Conservation (phyloP, 2,329 filamentous ascomycete genomes). For the Fusarium sp. region DNA sequence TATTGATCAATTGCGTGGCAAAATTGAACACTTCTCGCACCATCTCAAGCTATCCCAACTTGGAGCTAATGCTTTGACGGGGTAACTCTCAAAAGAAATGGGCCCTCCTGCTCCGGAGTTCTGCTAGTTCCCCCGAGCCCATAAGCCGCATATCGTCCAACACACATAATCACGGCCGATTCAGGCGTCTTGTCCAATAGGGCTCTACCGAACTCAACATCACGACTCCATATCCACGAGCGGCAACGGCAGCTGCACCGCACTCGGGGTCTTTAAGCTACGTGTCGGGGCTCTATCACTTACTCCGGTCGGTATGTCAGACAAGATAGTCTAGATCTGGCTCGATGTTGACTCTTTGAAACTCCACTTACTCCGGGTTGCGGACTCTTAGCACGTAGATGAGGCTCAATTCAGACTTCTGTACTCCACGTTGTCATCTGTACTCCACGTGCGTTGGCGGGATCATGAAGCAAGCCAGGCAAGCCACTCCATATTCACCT, state of each 20-base stretch:
- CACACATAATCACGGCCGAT: slow-evolving; percentile 9
- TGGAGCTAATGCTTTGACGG: slow-evolving; percentile 27
- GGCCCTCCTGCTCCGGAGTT: slow-evolving; percentile 19
- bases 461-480: neutral
- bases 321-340: slow-evolving; percentile 17
- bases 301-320: slow-evolving; percentile 19
- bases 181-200: slow-evolving; percentile 29
- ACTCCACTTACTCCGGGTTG: slow-evolving; percentile 32
- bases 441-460: slow-evolving; percentile 7
- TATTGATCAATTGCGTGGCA: slow-evolving; percentile 17
- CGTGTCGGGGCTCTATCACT: slow-evolving; percentile 21
- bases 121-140: slow-evolving; percentile 24
- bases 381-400: slow-evolving; percentile 13
- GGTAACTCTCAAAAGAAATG: slow-evolving; percentile 23
- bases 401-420: slow-evolving; percentile 22
- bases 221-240: neutral
- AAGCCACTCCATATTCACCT: neutral
- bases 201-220: slow-evolving; percentile 9
- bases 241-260: slow-evolving; percentile 21
- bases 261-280: slow-evolving; percentile 9
- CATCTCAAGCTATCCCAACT: slow-evolving; percentile 18
- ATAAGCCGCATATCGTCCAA: slow-evolving; percentile 29
- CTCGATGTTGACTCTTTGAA: slow-evolving; percentile 6
- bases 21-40: slow-evolving; percentile 14
- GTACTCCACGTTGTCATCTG: slow-evolving; percentile 4